Evolutionary conservation across 2,329 filamentous ascomycete species (phyloP), one percentile per base, ranked within the genome.

Genomic region (Fonsecaea pugnacius): DNA sequence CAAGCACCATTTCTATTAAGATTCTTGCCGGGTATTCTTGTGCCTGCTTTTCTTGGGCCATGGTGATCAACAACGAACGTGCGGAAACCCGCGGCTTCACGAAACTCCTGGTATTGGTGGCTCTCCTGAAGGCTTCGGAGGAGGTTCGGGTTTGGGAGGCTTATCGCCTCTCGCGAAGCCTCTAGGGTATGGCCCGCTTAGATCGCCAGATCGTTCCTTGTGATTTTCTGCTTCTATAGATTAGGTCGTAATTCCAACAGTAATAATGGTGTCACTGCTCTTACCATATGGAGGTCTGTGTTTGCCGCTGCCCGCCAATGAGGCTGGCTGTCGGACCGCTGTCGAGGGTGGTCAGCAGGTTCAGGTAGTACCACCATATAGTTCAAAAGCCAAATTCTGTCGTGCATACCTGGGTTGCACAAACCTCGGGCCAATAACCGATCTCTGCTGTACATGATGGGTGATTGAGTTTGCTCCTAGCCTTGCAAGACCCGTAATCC

Each of bases 71-170:
- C 18, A 21, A 55, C 4, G 7, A 9, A 7, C 38, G 18, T 43
- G 38, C 38, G 10, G n/a, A 27, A 43, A 36, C 27, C 32, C 38
- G 16, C 1, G 21, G 18, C 14, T 21, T 58, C 32, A 66, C 32
- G 60, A 66, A 16, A 66, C 36, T 14, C 64, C 64, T 40, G 64
- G 64, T 30, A 66, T 51, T 43, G 63, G 54, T 43, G 59, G 64
- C 38, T 63, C 60, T 18, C 60, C 55, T 32, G 55, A 35, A 16
- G 64, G 64, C 21, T 58, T 62, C 12, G 64, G 64, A n/a, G 54
- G 51, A 33, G 64, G 64, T 33, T 58, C 52, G 27, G 64, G 53
- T 12, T 53, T 53, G 18, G 33, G 35, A 38, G 53, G 53, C 53
- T 51, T 48, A 14, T 59, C 43, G 24, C 30, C 51, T 32, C 36